Evolutionary conservation across 2,329 filamentous ascomycete species (phyloP), one percentile per base, ranked within the genome.

Genomic region (Colletotrichum theobromicola): DNA sequence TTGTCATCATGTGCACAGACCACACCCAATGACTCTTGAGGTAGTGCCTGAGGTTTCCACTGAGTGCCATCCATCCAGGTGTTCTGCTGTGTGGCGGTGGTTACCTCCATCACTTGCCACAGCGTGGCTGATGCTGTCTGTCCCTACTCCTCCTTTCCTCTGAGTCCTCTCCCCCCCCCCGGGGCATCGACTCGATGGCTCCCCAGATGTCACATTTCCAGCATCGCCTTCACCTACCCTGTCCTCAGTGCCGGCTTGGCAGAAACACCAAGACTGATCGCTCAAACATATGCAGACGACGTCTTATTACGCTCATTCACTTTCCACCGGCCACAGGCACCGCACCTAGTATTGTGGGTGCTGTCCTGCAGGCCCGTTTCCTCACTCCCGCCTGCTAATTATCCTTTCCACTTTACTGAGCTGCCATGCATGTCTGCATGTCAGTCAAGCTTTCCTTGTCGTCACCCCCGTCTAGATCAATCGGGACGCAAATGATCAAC

Each of bases 191-290:
- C n/a, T n/a, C n/a, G n/a, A n/a, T n/a, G n/a, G n/a, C n/a, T n/a
- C n/a, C n/a, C n/a, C n/a, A n/a, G 37, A 21, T 18, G 42, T 46
- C 42, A 46, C 42, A 46, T 46, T 46, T 46, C 42, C 42, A 21
- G 42, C 42, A 34, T 61, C 60, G 30, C 67, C 28, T 53, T 21
- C 15, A 18, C 37, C 53, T 57, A n/a, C 24, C 21, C 24, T 57
- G 26, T 30, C 62, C 26, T 15, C 24, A 70, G 18, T 37, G 26
- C 71, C 71, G 71, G 67, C 71, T 74, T 66, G 62, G 68, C 68
- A 72, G 62, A 72, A 74, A 71, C 62, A 46, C 55, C 34, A 74
- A 57, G 61, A 61, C 42, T 42, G n/a, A 28, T 37, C 32, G 18
- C 42, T 37, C 57, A 62, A 69, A 26, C 37, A 69, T 69, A 35